These are phyloP conservation scores for Lactifluus pinguis DNA, from an alignment of 768 basidiomycete genomes.

Conservation along the genomic window DNA sequence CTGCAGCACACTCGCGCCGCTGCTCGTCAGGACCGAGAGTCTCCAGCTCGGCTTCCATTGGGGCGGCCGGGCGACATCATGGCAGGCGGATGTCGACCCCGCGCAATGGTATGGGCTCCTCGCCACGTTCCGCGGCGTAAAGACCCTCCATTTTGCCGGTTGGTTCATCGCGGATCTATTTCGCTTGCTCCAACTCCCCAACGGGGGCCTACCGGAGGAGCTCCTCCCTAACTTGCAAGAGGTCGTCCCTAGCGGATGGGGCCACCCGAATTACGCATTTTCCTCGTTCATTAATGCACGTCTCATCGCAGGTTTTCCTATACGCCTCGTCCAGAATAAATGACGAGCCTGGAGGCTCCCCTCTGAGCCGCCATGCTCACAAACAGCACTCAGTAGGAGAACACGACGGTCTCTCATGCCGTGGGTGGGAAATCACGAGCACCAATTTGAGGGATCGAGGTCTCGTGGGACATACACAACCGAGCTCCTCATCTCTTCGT, in stretches of 20 bases:
- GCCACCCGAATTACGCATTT: not conserved
- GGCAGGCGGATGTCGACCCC: not conserved
- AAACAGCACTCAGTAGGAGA: not conserved
- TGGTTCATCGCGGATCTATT: not conserved
- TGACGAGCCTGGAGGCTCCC: not conserved
- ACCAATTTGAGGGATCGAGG: too few species aligned
- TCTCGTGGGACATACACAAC: too few species aligned
- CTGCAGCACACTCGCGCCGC: not conserved
- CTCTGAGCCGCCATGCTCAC: not conserved
- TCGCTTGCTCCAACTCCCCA: not conserved
- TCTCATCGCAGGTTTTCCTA: not conserved
- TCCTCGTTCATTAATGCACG: not conserved
- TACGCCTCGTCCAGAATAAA: not conserved
- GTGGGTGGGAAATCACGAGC: too few species aligned
- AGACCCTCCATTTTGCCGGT: not conserved
- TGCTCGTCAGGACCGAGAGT: not conserved
- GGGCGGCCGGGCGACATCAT: not conserved
- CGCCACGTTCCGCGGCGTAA: not conserved
- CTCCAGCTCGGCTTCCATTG: not conserved
- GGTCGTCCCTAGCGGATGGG: not conserved
- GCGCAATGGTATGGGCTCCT: not conserved
- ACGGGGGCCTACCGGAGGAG: not conserved
- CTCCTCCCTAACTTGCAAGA: not conserved
- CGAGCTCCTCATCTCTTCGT: too few species aligned
- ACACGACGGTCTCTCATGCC: too few species aligned